Evolutionary conservation across 1,139 yeast genomes (phyloP), one percentile per base, ranked within the genome.

Genomic region (Schwanniomyces etchellsii): DNA sequence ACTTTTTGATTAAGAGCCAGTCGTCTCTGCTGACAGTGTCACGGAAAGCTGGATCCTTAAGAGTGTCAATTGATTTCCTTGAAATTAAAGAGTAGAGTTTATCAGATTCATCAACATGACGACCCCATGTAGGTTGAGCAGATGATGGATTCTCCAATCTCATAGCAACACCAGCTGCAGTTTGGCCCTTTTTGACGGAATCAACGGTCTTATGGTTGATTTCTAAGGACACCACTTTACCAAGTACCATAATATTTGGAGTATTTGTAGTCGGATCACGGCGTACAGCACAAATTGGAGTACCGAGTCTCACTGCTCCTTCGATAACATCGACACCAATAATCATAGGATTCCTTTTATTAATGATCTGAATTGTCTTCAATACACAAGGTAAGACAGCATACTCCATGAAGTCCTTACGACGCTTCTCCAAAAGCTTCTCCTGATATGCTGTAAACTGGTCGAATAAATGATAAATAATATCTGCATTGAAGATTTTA

Each of bases 341-440:
- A 52, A 91, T 88, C 97, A 91, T 91, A 37, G 99, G 99, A 60
- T 89, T 88, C 66, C 98, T 85, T 70, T 91, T 91, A 77, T 93
- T 93, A 59, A 91, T 93, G 52, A 93, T 88, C 67, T 93, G 97
- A 44, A 91, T 64, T 14, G 96, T 91, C 62, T 85, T 85, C 64
- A 91, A 67, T 20, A 89, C 96, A 69, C 95, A 84, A 46, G 98
- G 99, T 78, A 80, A 89, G 32, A 84, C 82, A 28, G 97, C 98
- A 48, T 75, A 82, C 47, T 80, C 91, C 64, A 83, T 70, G 61
- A 83, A 83, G 44, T 86, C 95, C 55, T 81, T 77, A 62, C 96
- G 83, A 64, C 95, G 85, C 59, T 79, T 77, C 57, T 91, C 97
- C 52, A 89, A 66, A 43, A 93, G 69, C 54, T 85, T 79, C 47